Evolutionary conservation across 1,284 basidiomycete species (phyloP), one percentile per base, ranked within the genome.

Genomic region (Fistulinella staudtii): DNA sequence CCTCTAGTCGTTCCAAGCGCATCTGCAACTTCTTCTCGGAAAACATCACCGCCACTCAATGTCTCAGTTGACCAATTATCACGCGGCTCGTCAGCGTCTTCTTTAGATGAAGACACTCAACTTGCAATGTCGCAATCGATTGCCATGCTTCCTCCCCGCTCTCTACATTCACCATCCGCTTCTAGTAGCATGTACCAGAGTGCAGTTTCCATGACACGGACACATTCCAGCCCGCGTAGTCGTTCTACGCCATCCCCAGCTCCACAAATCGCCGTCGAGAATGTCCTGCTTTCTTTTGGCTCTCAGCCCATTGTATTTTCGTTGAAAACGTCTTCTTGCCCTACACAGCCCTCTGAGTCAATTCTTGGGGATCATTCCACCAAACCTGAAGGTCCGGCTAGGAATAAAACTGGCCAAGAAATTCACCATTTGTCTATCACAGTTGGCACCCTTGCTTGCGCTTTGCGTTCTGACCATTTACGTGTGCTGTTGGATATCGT

Each of bases 71-170:
- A n/a, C n/a, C 72, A 41, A 48, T 63, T 63, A 21, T 69, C 73
- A 31, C 74, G 72, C 33, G 70, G 59, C 20, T 71, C 70, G 0
- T 77, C 76, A 0, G 60, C 60, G 1, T 68, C 66, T 18, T 76
- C 75, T 36, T 50, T 84, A 36, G 85, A 87, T 49, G 85, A 87
- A 53, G 79, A 82, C 31, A 72, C 75, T 2, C 76, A 77, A 36
- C 65, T 77, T 58, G 65, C 74, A 44, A 89, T 89, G 85, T 82
- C 85, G 4, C 85, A 88, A 56, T 89, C 86, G 5, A 69, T 89
- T 36, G 79, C 74, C 6, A 72, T 67, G 34, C 69, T 89, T 30
- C 76, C 74, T 45, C 68, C 70, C 25, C 57, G 68, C 27, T 51
- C 69, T n/a, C 43, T 49, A 4, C 78, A 75, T n/a, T 71, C 75